Evolutionary conservation across 176 grass and related monocot genomes (phyloP).

Genomic region (Pontederia paniculata): DNA sequence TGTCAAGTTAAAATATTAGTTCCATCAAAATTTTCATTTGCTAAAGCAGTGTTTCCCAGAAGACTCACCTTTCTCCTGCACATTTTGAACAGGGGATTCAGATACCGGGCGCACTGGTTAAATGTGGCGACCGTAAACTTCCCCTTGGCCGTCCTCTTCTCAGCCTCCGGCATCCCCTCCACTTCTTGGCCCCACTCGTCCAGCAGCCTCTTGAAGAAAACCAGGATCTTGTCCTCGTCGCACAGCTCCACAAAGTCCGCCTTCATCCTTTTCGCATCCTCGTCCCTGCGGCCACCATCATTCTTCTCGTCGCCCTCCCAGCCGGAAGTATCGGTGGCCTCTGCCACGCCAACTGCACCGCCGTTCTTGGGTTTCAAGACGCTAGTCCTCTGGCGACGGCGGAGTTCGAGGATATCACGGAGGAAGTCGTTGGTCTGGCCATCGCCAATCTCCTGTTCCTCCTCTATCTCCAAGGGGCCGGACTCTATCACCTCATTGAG

Average conservation of each 20-base stretch:
- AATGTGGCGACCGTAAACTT: constrained; percentile 85
- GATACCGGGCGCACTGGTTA: constrained; percentile 79
- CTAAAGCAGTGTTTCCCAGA: neutral
- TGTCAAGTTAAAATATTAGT: too few relatives aligned
- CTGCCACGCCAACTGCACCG: constrained; percentile 19
- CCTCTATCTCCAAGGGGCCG: constrained; percentile 53
- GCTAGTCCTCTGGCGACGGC: constrained; percentile 55
- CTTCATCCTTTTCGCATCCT: constrained; percentile 53
- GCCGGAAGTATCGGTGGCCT: constrained; percentile 6
- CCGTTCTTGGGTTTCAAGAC: constrained; percentile 34
- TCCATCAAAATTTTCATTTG: too few relatives aligned
- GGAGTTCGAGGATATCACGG: constrained; percentile 73
- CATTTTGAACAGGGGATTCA: constrained; percentile 79
- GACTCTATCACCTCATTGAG: constrained; percentile 66
- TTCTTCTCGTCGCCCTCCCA: constrained; percentile 25
- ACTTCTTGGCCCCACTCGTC: constrained; percentile 93
- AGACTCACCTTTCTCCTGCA: constrained; percentile 76
- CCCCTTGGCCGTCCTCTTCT: constrained; percentile 69
- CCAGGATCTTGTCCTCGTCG: constrained; percentile 78
- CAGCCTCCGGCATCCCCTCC: constrained; percentile 60
- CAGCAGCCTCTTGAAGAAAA: constrained; percentile 73
- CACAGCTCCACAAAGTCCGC: constrained; percentile 72
- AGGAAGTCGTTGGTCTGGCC: constrained; percentile 93
- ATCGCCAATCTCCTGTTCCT: constrained; percentile 69
- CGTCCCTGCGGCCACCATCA: constrained; percentile 39